Conservation (phyloP, 805 yeast genomes). For the Kazachstania viticola region DNA sequence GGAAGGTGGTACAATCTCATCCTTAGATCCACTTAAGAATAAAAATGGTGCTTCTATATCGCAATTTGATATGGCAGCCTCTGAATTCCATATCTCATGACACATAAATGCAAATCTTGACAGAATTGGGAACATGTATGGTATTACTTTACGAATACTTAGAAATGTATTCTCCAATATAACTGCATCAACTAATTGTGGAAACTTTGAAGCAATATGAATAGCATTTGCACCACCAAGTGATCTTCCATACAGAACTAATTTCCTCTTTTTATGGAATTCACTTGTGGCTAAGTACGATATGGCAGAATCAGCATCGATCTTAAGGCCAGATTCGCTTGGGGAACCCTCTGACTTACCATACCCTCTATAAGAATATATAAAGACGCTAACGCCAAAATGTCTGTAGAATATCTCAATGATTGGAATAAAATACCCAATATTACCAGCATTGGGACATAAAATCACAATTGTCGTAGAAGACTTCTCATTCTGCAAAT, state of each 20-base stretch:
- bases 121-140: slow-evolving; percentile 64
- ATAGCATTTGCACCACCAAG: slow-evolving; percentile 93
- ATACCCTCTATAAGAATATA: slow-evolving; percentile 85
- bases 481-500: slow-evolving; percentile 27
- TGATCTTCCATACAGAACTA: slow-evolving; percentile 77
- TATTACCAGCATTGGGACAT: slow-evolving; percentile 93
- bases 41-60: slow-evolving; percentile 51
- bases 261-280: slow-evolving; percentile 34
- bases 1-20: slow-evolving; percentile 84
- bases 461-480: slow-evolving; percentile 59
- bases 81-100: slow-evolving; percentile 78
- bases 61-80: slow-evolving; percentile 40
- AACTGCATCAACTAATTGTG: slow-evolving; percentile 44
- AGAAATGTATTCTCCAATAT: slow-evolving; percentile 82
- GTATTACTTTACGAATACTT: slow-evolving; percentile 56
- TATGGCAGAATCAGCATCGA: slow-evolving; percentile 69
- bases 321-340: slow-evolving; percentile 65
- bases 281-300: slow-evolving; percentile 42
- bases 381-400: slow-evolving; percentile 65
- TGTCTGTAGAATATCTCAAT: slow-evolving; percentile 54
- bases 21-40: slow-evolving; percentile 60
- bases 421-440: slow-evolving; percentile 80
- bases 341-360: slow-evolving; percentile 73
- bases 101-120: slow-evolving; percentile 47
- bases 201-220: slow-evolving; percentile 56